Percentiles rank a stretch among this genome's conserved stretches.
Conservation (phyloP, 2,329 filamentous ascomycete genomes). For the Phoma sp. region DNA sequence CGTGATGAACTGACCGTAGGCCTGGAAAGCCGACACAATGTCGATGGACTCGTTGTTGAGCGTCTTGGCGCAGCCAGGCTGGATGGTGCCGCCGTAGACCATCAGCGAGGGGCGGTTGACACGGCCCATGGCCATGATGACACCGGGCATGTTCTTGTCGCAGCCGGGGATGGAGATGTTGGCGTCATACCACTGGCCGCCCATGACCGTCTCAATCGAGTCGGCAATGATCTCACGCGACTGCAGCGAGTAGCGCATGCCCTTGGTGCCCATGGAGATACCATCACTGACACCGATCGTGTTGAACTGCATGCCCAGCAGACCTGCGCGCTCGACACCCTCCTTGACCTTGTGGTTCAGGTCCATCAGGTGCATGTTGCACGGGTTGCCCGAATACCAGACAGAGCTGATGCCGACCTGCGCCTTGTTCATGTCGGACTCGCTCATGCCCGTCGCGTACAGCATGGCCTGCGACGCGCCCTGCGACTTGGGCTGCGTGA, state of each 20-base stretch:
- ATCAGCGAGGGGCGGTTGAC: constrained; percentile 94
- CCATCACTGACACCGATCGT: constrained; percentile 97
- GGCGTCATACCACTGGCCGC: constrained; percentile 97
- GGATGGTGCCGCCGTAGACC: constrained; percentile 96
- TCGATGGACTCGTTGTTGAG: constrained; percentile 74
- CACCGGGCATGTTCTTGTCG: constrained; percentile 95
- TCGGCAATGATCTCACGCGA: constrained; percentile 97
- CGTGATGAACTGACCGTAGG: constrained; percentile 92
- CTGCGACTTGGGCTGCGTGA: constrained; percentile 98
- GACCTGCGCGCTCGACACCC: constrained; percentile 74
- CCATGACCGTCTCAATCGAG: constrained; percentile 98
- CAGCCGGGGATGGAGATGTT: constrained; percentile 97
- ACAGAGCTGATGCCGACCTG: constrained; percentile 98
- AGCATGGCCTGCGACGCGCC: constrained; percentile 99
- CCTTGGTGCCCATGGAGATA: constrained; percentile 97
- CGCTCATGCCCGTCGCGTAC: constrained; percentile 87
- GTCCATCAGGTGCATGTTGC: constrained; percentile 98
- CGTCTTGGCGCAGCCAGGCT: constrained; percentile 84
- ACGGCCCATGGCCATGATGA: constrained; percentile 81
- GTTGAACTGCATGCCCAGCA: constrained; percentile 97
- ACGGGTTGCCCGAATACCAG: constrained; percentile 98
- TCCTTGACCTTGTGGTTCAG: constrained; percentile 80
- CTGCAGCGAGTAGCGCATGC: constrained; percentile 95
- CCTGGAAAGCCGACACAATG: constrained; percentile 97
- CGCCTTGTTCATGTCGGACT: constrained; percentile 91